These are phyloP conservation scores for Candida anutae DNA, from an alignment of 1,139 yeast genomes.

Conservation along the genomic window DNA sequence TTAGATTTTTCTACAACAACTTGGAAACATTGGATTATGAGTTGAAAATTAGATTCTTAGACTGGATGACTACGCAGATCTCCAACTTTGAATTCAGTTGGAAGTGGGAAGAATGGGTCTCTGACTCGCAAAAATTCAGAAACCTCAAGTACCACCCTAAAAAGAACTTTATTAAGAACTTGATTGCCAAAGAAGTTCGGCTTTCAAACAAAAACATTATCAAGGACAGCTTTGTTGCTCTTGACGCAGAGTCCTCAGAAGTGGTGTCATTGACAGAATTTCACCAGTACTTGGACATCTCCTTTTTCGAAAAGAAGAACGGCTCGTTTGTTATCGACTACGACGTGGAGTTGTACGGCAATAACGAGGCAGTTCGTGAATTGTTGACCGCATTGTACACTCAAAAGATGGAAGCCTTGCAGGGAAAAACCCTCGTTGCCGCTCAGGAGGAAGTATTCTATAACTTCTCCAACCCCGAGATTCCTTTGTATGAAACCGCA, in stretches of 20 bases:
- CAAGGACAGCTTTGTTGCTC: constrained; percentile 62
- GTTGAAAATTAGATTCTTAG: constrained; percentile 62
- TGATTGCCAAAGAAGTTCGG: constrained; percentile 78
- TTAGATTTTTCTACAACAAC: constrained; percentile 72
- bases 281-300: constrained; percentile 48
- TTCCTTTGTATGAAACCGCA: constrained; percentile 32
- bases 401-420: constrained; percentile 24
- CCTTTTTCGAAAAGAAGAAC: constrained; percentile 23
- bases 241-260: constrained; percentile 19
- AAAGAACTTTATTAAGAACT: constrained; percentile 64
- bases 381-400: constrained; percentile 19
- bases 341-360: constrained; percentile 33
- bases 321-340: constrained; percentile 23
- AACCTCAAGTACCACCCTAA: constrained; percentile 59
- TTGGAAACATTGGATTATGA: constrained; percentile 69
- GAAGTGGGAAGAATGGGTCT: constrained; percentile 97
- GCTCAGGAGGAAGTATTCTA: constrained; percentile 37
- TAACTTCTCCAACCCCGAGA: constrained; percentile 26
- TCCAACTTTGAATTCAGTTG: constrained; percentile 93
- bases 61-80: constrained; percentile 92
- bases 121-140: constrained; percentile 35
- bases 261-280: constrained; percentile 46
- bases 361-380: constrained; percentile 17
- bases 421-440: constrained; percentile 19
- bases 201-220: constrained; percentile 66